Percentiles rank a stretch among this genome's conserved stretches.
Conservation (phyloP, 2,329 filamentous ascomycete genomes). For the Penicillium psychrosexuale region DNA sequence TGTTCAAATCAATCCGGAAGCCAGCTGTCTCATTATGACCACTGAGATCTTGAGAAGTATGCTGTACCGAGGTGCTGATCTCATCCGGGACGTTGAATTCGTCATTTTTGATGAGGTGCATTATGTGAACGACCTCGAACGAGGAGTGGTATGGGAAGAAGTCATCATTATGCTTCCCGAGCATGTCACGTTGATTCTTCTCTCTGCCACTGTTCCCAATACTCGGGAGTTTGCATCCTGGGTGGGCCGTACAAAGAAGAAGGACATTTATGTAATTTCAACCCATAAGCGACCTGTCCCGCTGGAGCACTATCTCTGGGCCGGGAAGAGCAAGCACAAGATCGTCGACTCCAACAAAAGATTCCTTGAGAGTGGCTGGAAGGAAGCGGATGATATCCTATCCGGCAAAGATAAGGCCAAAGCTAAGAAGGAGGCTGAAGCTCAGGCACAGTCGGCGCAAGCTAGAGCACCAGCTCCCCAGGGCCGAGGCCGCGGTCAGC, state of each 20-base stretch:
- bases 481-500: constrained; percentile 52
- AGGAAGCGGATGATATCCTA: constrained; percentile 79
- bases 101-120: constrained; percentile 99
- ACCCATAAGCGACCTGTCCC: constrained; percentile 93
- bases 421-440: constrained; percentile 51
- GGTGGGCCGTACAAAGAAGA: constrained; percentile 97
- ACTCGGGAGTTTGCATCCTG: constrained; percentile 97
- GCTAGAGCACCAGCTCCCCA: constrained; percentile 54
- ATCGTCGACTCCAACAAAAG: constrained; percentile 91
- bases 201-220: constrained; percentile 96
- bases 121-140: constrained; percentile 93
- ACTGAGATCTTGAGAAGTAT: constrained; percentile 97
- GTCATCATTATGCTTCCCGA: constrained; percentile 99
- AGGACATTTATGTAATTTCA: constrained; percentile 98
- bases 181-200: constrained; percentile 89
- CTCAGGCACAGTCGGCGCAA: constrained; percentile 47
- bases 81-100: constrained; percentile 96
- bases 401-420: constrained; percentile 77
- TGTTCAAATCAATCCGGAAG: constrained; percentile 95
- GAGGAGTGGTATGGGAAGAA: constrained; percentile 98
- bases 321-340: constrained; percentile 85
- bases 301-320: constrained; percentile 94
- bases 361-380: constrained; percentile 91
- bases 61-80: constrained; percentile 91
- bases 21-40: constrained; percentile 98